phyloP scores from a whole-genome alignment of 495 filamentous ascomycete species.

The Aspergillus wentii region DNA sequence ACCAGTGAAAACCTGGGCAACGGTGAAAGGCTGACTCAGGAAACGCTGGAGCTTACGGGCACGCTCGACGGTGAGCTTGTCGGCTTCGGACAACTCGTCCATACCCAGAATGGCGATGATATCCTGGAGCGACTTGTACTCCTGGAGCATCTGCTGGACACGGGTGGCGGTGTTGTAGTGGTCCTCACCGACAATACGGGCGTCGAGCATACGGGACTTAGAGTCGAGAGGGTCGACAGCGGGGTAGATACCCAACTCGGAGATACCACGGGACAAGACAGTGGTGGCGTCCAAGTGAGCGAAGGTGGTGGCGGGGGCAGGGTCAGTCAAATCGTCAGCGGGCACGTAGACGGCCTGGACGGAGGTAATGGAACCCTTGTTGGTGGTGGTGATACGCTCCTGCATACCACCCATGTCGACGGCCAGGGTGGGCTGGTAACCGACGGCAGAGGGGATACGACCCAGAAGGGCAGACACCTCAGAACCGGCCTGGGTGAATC shows the following conservation, averaged over 20 bases:
- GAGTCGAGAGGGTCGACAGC: conserved; percentile 99
- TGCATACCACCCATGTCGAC: conserved; percentile 99
- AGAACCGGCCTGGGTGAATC: conserved; percentile 99
- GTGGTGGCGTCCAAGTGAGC: conserved; percentile 99
- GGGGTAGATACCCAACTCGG: conserved; percentile 99
- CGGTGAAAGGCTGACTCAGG: conserved; percentile 98
- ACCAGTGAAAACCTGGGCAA: conserved; percentile 98
- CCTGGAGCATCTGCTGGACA: conserved; percentile 98
- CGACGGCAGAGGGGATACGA: conserved; percentile 99
- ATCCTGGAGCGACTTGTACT: conserved; percentile 99
- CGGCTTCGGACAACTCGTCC: conserved; percentile 97
- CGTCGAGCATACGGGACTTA: conserved; percentile 99
- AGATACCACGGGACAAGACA: conserved; percentile 99
- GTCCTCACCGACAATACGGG: conserved; percentile 94
- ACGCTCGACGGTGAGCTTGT: conserved; percentile 99
- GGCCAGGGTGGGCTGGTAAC: conserved; percentile 99
- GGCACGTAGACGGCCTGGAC: conserved; percentile 99
- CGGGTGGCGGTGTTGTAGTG: conserved; percentile 93
- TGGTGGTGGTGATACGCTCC: conserved; percentile 99
- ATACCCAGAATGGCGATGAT: conserved; percentile 99
- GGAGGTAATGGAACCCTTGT: conserved; percentile 98
- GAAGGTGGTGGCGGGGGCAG: conserved; percentile 98
- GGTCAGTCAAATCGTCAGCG: conserved; percentile 99
- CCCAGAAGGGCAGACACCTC: conserved; percentile 99
- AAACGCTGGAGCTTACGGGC: conserved; percentile 99